phyloP scores from a whole-genome alignment of 345 rosid species.

The Gossypium raimondii region DNA sequence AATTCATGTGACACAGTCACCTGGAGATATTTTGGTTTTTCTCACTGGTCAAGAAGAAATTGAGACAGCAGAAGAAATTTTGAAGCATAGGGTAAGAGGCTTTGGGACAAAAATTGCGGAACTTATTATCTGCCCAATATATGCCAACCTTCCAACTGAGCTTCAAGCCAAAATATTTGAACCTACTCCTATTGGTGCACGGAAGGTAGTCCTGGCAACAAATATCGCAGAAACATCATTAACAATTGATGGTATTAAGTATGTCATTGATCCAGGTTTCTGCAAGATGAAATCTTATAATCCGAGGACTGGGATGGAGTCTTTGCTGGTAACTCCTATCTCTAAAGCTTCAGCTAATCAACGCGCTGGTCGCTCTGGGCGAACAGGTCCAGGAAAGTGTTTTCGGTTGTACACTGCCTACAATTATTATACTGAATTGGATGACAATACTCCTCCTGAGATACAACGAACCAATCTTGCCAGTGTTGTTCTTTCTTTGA shows the following conservation, averaged over 20 bases:
- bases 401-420: conserved; percentile 80
- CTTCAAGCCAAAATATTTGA: conserved; percentile 96
- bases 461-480: conserved; percentile 95
- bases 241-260: conserved; percentile 89
- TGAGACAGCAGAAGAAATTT: conserved; percentile 86
- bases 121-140: conserved; percentile 91
- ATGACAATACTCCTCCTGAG: conserved; percentile 90
- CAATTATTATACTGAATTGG: conserved; percentile 79
- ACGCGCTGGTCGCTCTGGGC: conserved; percentile 94
- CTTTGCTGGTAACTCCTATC: conserved; percentile 79
- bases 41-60: conserved; percentile 97
- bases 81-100: conserved; percentile 86
- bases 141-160: conserved; percentile 95
- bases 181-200: conserved; percentile 94
- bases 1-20: conserved; percentile 70
- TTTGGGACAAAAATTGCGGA: conserved; percentile 93
- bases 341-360: conserved; percentile 97
- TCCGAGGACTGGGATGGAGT: conserved; percentile 98
- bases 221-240: conserved; percentile 97
- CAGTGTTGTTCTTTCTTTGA: conserved; percentile 81
- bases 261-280: conserved; percentile 95
- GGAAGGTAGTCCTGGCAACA: conserved; percentile 93
- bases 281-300: conserved; percentile 94
- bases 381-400: conserved; percentile 96
- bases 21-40: conserved; percentile 91